A percentile compares a stretch with the other conserved stretches of the same genome.
Evolutionary conservation across 2,329 filamentous ascomycete genomes (phyloP).

Genomic region (Metarhizium rileyi): DNA sequence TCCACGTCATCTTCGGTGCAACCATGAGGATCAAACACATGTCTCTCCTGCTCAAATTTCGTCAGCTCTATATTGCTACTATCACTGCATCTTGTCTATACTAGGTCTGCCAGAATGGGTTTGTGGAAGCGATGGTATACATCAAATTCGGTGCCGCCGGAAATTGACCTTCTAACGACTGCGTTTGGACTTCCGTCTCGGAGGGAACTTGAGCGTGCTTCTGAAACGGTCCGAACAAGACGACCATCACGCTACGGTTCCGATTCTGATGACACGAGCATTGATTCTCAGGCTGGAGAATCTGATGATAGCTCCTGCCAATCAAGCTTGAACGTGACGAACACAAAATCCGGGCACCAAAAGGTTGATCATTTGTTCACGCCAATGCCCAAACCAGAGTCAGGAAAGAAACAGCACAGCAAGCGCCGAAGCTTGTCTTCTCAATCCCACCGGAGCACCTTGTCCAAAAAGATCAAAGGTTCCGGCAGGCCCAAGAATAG

Average conservation of each 20-base stretch:
- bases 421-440: not conserved
- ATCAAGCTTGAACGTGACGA: not conserved
- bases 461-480: not conserved
- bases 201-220: conserved; percentile 6
- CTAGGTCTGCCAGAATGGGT: conserved; percentile 11
- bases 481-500: not conserved
- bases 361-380: not conserved
- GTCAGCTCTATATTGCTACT: not conserved
- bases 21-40: not conserved
- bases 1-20: not conserved
- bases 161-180: conserved; percentile 18
- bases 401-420: conserved; percentile 1
- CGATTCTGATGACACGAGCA: conserved; percentile 1
- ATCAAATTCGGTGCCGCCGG: conserved; percentile 1
- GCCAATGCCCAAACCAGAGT: not conserved
- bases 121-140: conserved; percentile 1
- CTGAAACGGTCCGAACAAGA: conserved; percentile 1
- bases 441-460: not conserved
- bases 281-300: not conserved
- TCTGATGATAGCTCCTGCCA: not conserved
- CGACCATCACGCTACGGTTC: not conserved
- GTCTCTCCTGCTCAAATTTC: not conserved
- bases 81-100: not conserved
- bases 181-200: conserved; percentile 18
- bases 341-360: not conserved